Percentiles rank a stretch among this genome's conserved stretches.
phyloP scores from a whole-genome alignment of 805 yeast species.

The Candida dendrica region DNA sequence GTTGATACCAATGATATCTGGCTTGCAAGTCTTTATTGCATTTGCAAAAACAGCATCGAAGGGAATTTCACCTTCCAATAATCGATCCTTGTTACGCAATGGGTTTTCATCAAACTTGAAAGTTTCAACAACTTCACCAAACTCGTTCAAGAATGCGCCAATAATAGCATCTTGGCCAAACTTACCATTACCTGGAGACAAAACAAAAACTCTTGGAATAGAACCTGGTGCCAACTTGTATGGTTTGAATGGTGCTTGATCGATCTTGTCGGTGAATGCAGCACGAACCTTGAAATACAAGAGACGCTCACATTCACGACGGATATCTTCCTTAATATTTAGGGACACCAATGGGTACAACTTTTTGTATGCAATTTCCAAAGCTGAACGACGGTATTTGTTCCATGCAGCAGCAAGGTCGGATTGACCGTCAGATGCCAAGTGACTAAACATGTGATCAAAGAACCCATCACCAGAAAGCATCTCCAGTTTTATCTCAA shows the following conservation, averaged over 20 bases:
- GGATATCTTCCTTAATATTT: conserved; percentile 76
- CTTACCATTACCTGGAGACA: conserved; percentile 84
- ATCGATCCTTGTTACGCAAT: conserved; percentile 36
- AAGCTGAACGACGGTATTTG: conserved; percentile 56
- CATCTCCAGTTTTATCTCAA: conserved; percentile 53
- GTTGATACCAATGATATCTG: conserved; percentile 86
- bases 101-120: conserved; percentile 75
- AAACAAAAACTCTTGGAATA: conserved; percentile 72
- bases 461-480: conserved; percentile 29
- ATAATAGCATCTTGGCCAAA: conserved; percentile 77
- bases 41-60: conserved; percentile 60
- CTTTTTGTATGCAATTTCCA: conserved; percentile 60
- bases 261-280: conserved; percentile 61
- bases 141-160: conserved; percentile 71
- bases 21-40: conserved; percentile 57
- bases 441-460: conserved; percentile 42
- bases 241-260: conserved; percentile 93
- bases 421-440: conserved; percentile 73
- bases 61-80: conserved; percentile 38
- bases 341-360: conserved; percentile 60
- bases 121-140: conserved; percentile 70
- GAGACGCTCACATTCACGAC: conserved; percentile 66
- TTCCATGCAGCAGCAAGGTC: conserved; percentile 80
- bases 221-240: conserved; percentile 72
- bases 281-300: conserved; percentile 66